phyloP scores from a whole-genome alignment of 495 filamentous ascomycete genomes.

The Pyronema domesticum region DNA sequence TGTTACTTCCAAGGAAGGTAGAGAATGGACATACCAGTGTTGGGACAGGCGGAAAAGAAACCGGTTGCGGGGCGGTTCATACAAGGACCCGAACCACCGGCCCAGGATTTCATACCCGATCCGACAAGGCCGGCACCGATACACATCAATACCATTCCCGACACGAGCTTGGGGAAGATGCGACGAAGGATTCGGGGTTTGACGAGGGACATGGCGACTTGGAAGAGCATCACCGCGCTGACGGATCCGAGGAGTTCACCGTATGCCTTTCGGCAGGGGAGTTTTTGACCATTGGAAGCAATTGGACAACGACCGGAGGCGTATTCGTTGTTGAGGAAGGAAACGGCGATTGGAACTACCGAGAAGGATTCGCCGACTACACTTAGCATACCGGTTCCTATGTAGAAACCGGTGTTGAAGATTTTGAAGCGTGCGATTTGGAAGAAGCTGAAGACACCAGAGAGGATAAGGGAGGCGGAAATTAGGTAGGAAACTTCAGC shows the following conservation, averaged over 20 bases:
- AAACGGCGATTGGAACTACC: constrained; percentile 27
- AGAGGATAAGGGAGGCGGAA: constrained; percentile 28
- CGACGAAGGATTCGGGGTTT: constrained; percentile 26
- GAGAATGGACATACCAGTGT: constrained; percentile 8
- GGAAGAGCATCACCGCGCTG: constrained; percentile 29
- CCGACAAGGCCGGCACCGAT: constrained; percentile 26
- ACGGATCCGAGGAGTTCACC: constrained; percentile 26
- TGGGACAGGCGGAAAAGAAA: constrained; percentile 25
- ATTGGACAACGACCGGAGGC: constrained; percentile 22
- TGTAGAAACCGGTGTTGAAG: constrained; percentile 26
- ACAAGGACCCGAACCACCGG: constrained; percentile 24
- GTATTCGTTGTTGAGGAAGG: constrained; percentile 27
- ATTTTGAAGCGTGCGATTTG: constrained; percentile 28
- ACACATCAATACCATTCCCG: constrained; percentile 27
- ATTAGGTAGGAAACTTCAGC: constrained; percentile 26
- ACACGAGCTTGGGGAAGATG: constrained; percentile 28
- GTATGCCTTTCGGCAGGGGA: constrained; percentile 28
- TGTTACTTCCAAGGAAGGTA: not conserved
- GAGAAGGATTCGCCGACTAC: constrained; percentile 30
- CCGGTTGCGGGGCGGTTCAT: constrained; percentile 24
- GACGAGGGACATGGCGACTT: constrained; percentile 27
- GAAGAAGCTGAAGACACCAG: constrained; percentile 27
- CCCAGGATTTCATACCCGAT: constrained; percentile 28
- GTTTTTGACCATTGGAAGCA: constrained; percentile 17
- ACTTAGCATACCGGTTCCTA: constrained; percentile 27